Evolutionary conservation across 2,329 filamentous ascomycete genomes (phyloP), one percentile per base, ranked within the genome.

Genomic region (Lachnellula arida): DNA sequence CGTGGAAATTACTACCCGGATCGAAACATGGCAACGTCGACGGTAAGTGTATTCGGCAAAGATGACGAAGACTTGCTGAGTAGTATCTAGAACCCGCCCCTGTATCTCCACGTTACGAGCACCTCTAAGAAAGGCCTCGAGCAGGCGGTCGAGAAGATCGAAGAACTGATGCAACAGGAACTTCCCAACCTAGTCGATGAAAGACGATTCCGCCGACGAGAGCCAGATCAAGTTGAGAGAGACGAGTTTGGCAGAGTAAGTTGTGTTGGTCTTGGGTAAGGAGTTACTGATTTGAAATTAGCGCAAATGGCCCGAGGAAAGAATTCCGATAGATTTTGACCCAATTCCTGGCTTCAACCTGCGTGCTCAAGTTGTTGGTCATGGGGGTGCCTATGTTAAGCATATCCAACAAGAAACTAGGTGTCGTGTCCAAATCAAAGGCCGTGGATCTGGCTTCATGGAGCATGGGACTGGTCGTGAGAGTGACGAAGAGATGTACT

Each of bases 231-330:
- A 55, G 84, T 95, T 47, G 94, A 97, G 73, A 85, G 91, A 57
- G 93, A 97, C 68, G 91, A 96, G 70, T 91, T 87, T 71, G 93
- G 92, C 63, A 84, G 93, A 68, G 91, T 96, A 83, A 69, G 80
- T 58, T 42, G n/a, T n/a, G 44, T 44, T 23, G 17, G 8, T 12
- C 22, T 43, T 19, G 49, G 35, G 15, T n/a, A 15, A 37, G 56
- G 59, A 37, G 32, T 25, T 46, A 44, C 59, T 65, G 57, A 68
- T 53, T 48, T 39, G 43, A 53, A 22, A 34, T 5, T 63, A 96
- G 91, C 91, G 92, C 64, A 99, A 97, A 89, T 99, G 94, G 94
- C 93, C 94, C 1, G 94, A 97, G 70, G 91, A 97, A 75, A 91
- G 89, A 67, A 96, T 99, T 49, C 87, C 91, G 1, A 92, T 99